These are phyloP conservation scores for Lepiota venenata DNA, from an alignment of 768 basidiomycete genomes.

Conservation along the genomic window DNA sequence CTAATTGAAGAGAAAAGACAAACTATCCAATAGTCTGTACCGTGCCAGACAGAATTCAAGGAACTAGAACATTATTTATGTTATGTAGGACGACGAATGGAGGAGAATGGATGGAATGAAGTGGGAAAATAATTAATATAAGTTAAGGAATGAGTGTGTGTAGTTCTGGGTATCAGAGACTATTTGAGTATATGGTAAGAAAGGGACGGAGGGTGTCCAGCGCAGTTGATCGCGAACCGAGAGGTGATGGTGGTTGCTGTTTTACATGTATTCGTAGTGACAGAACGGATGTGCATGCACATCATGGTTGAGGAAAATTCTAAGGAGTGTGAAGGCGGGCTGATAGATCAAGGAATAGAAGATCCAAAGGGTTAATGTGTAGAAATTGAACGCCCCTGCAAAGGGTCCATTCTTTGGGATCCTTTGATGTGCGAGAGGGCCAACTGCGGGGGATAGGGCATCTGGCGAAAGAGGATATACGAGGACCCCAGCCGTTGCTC, in stretches of 20 bases:
- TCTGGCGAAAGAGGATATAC: slow-evolving; percentile 4
- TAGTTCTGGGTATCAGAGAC: neutral
- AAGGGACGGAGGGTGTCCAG: neutral
- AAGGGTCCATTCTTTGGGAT: neutral
- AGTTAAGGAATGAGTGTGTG: slow-evolving; percentile 3
- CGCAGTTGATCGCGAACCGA: slow-evolving; percentile 2
- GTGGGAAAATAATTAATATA: slow-evolving; percentile 9
- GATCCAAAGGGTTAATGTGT: slow-evolving; percentile 8
- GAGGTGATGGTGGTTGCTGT: neutral
- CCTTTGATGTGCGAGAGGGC: slow-evolving; percentile 4
- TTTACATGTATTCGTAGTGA: slow-evolving; percentile 14
- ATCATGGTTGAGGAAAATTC: slow-evolving; percentile 3
- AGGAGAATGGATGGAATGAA: neutral
- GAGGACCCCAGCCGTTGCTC: neutral
- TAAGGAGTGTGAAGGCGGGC: slow-evolving; percentile 3
- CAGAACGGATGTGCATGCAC: slow-evolving; percentile 11
- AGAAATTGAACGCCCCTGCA: slow-evolving; percentile 1
- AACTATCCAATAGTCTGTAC: neutral
- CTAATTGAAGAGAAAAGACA: neutral
- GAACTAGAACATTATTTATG: no score
- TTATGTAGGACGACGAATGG: neutral
- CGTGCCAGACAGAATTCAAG: neutral
- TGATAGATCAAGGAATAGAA: slow-evolving; percentile 8
- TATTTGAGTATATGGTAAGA: slow-evolving; percentile 4
- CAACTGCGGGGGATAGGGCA: slow-evolving; percentile 2